These are phyloP conservation scores for Blastobotrys indianensis DNA, from an alignment of 1,139 yeast genomes.

Conservation along the genomic window DNA sequence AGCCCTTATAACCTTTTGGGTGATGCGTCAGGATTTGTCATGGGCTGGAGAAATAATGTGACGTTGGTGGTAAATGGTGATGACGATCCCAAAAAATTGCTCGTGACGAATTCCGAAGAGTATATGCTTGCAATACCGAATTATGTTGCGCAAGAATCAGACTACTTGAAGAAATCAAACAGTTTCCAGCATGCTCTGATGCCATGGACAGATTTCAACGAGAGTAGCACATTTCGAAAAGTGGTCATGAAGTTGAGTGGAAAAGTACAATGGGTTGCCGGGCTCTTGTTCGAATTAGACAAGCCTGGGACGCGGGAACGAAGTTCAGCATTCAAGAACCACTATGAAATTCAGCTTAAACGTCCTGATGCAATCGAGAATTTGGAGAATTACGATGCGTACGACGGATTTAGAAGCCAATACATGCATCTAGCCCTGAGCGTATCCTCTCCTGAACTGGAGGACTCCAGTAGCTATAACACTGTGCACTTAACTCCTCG, in stretches of 20 bases:
- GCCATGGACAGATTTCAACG: constrained; percentile 23
- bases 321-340: constrained; percentile 57
- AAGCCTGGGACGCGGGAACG: constrained; percentile 32
- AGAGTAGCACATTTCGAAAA: constrained; percentile 34
- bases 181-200: constrained; percentile 20
- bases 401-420: constrained; percentile 69
- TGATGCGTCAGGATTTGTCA: constrained; percentile 68
- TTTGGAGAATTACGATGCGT: constrained; percentile 58
- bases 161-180: constrained; percentile 24
- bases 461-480: constrained; percentile 45
- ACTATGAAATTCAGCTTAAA: constrained; percentile 57
- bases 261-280: constrained; percentile 45
- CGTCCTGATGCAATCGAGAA: constrained; percentile 57
- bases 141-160: constrained; percentile 31
- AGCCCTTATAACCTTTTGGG: constrained; percentile 73
- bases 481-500: constrained; percentile 72
- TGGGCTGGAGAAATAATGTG: constrained; percentile 70
- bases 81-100: constrained; percentile 55
- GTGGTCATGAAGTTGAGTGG: constrained; percentile 51
- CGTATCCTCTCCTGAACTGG: constrained; percentile 44
- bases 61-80: constrained; percentile 54
- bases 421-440: constrained; percentile 74
- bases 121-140: constrained; percentile 64
- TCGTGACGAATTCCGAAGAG: constrained; percentile 59
- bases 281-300: constrained; percentile 45